Evolutionary conservation across 1,139 yeast species (phyloP), one percentile per base, ranked within the genome.

Genomic region (Sugiyamaella paludigena): DNA sequence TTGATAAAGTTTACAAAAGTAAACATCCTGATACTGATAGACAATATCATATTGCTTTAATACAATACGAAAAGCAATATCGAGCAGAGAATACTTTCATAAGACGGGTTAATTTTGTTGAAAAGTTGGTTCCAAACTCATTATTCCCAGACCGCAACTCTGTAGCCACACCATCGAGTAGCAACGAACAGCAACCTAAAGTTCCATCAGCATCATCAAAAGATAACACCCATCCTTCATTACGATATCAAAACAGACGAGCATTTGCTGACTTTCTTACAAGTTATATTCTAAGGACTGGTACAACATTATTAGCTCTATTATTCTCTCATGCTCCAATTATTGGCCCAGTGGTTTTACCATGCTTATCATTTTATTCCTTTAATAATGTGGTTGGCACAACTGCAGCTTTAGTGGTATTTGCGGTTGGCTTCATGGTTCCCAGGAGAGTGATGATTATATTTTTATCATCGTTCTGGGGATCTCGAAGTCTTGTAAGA

Each of bases 331-430:
- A 59, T 34, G 58, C 63, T 43, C 81, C 76, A 4, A 60, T 63
- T 35, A 49, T 75, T 19, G 81, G 83, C 2, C 58, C 68, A 2
- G 48, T 75, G 7, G 66, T 75, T 1, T 59, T 77, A 19, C 76
- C 80, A 1, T 55, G 70, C 0, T 63, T 71, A 7, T 68, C 81
- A 1, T 77, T 78, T 56, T 71, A 69, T 50, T 69, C 71, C 9
- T 71, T 79, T 53, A 67, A 75, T 57, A 70, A 66, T 35, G 73
- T 72, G 30, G 68, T 78, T 11, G 84, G 84, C 2, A 67, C 78
- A 0, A 61, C 74, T 1, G 67, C 78, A 1, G 76, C 83, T 0
- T 48, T 69, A 1, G 53, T 64, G 2, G 64, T 76, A 8, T 72
- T 73, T 43, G 63, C 68, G 2, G 51, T 66, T 2, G 70, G 76